phyloP scores from a whole-genome alignment of 2,329 filamentous ascomycete species.

The Arthrobotrys conoides region DNA sequence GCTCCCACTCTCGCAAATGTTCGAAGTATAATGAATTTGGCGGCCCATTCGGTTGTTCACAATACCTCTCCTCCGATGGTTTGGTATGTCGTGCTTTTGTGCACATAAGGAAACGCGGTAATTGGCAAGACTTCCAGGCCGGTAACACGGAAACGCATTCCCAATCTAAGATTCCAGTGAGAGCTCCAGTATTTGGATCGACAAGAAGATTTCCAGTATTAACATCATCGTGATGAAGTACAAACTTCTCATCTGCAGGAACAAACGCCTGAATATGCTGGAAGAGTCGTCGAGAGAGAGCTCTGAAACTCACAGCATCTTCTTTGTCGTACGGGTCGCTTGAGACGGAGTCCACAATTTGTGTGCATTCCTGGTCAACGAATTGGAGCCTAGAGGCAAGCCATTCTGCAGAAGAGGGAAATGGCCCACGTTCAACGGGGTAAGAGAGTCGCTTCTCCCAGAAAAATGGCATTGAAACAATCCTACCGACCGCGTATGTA shows the following conservation, averaged over 20 bases:
- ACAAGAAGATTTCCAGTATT: slow-evolving; percentile 68
- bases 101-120: slow-evolving; percentile 66
- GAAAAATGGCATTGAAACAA: slow-evolving; percentile 67
- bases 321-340: slow-evolving; percentile 62
- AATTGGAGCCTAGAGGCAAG: slow-evolving; percentile 65
- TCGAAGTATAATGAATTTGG: slow-evolving; percentile 66
- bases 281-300: slow-evolving; percentile 65
- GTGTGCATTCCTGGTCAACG: slow-evolving; percentile 64
- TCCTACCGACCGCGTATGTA: slow-evolving; percentile 60
- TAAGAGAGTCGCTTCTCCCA: slow-evolving; percentile 65
- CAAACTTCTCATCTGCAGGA: slow-evolving; percentile 64
- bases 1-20: slow-evolving; percentile 68
- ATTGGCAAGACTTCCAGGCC: slow-evolving; percentile 66
- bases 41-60: background rate
- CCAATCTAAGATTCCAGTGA: slow-evolving; percentile 69
- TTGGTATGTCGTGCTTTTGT: slow-evolving; percentile 40
- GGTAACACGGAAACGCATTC: slow-evolving; percentile 68
- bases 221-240: slow-evolving; percentile 67
- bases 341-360: slow-evolving; percentile 62
- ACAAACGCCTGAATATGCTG: slow-evolving; percentile 4
- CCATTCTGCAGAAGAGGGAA: slow-evolving; percentile 67
- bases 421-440: slow-evolving; percentile 67
- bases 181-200: slow-evolving; percentile 64
- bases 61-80: background rate
- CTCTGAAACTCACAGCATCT: slow-evolving; percentile 63